Conservation (phyloP, 495 filamentous ascomycete species). For the Physcia stellaris region DNA sequence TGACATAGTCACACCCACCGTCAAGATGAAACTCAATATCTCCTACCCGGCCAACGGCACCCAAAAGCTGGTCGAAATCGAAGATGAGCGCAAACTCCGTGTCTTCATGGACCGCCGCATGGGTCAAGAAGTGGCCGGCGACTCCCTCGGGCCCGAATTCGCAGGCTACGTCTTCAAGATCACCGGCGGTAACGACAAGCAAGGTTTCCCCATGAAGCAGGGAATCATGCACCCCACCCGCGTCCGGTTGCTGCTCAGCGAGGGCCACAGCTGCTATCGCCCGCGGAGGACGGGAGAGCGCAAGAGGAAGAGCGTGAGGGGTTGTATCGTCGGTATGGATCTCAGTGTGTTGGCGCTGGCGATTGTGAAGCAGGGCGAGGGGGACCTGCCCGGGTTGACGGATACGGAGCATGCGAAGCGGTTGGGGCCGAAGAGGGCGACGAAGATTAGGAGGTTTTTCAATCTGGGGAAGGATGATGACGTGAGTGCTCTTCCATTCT, state of each 20-base stretch:
- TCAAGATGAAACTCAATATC: conserved; percentile 87
- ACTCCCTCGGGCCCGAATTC: conserved; percentile 94
- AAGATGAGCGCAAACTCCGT: conserved; percentile 90
- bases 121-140: conserved; percentile 89
- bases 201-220: conserved; percentile 99
- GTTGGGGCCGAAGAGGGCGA: conserved; percentile 96
- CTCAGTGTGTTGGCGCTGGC: conserved; percentile 81
- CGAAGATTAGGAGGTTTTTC: conserved; percentile 98
- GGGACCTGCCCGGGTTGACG: conserved; percentile 86
- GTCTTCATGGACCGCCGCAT: conserved; percentile 88
- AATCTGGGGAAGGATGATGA: conserved; percentile 99
- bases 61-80: conserved; percentile 96
- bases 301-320: conserved; percentile 95
- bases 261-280: conserved; percentile 95
- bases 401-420: conserved; percentile 96
- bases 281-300: conserved; percentile 94
- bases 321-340: conserved; percentile 94
- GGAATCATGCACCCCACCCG: conserved; percentile 96
- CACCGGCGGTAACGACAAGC: conserved; percentile 99
- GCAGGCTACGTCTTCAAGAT: conserved; percentile 97
- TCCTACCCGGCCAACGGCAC: conserved; percentile 97
- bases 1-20: conserved; percentile 23
- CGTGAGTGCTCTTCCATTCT: too few species aligned
- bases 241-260: conserved; percentile 86
- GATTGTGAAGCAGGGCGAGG: conserved; percentile 95